These are phyloP conservation scores for Candida glucosophila DNA, from an alignment of 1,139 yeast genomes.

Conservation along the genomic window DNA sequence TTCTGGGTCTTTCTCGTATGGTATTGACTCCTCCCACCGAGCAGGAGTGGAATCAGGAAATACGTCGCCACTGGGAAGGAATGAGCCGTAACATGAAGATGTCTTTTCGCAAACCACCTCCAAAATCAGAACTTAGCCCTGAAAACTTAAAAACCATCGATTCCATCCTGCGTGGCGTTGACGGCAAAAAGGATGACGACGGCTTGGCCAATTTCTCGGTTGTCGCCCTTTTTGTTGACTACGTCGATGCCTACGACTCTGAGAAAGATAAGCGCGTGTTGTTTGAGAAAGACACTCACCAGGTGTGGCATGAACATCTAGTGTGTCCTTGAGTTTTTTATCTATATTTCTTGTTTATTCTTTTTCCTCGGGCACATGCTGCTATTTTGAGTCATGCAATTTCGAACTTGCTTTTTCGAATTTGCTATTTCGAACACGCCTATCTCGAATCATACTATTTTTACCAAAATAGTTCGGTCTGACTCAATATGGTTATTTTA, in stretches of 20 bases:
- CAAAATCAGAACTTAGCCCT: slow-evolving; percentile 52
- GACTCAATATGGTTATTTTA: no score
- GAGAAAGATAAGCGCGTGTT: slow-evolving; percentile 49
- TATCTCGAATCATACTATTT: no score
- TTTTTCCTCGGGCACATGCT: no score
- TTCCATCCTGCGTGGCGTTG: slow-evolving; percentile 73
- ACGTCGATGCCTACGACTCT: slow-evolving; percentile 63
- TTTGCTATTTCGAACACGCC: no score
- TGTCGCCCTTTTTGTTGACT: slow-evolving; percentile 59
- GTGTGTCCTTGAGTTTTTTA: slow-evolving; percentile 51
- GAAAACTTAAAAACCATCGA: slow-evolving; percentile 53
- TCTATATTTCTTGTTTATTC: slow-evolving; percentile 1
- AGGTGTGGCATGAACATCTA: slow-evolving; percentile 68
- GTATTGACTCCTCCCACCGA: slow-evolving; percentile 40
- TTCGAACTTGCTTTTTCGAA: no score
- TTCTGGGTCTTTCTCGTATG: slow-evolving; percentile 15
- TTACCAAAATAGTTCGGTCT: no score
- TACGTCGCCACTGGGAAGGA: slow-evolving; percentile 52
- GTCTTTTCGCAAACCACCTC: slow-evolving; percentile 64
- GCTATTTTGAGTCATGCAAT: no score
- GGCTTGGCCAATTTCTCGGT: slow-evolving; percentile 67
- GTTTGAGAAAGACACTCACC: slow-evolving; percentile 45
- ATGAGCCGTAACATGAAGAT: slow-evolving; percentile 53
- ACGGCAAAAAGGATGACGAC: slow-evolving; percentile 61
- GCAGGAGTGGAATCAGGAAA: slow-evolving; percentile 61